Base-by-base conservation (phyloP, 495 filamentous ascomycete genomes). In the Paragyromitra xinjiangensis region DNA sequence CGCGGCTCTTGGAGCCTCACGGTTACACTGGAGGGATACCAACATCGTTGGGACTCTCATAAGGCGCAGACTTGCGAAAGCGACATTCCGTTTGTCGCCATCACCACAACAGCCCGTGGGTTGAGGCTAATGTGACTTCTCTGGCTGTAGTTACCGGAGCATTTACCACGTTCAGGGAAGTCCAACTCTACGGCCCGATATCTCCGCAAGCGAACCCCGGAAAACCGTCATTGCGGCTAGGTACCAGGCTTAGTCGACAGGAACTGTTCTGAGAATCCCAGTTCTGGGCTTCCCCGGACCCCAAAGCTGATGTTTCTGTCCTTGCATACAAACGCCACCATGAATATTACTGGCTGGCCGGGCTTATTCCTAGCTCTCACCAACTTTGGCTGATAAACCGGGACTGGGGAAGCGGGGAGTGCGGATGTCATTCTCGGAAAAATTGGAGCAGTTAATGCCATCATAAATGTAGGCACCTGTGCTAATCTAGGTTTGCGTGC, bases 171-270 rank as follows among this genome's bases (percentile, higher is more conserved):
- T 71, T 66, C 48, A 73, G 67, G 67, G 71, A 48, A 58, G 69
- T 24, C 45, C 11, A 78, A 66, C 34, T 64, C 42, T n/a, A 63
- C 74, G 74, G 67, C 61, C 77, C 77, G 74, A 26, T 58, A 61
- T 56, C 24, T 61, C 77, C 74, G 66, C 22, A 71, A 66, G 44
- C 61, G 77, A 78, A 67, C 77, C 73, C 74, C 59, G 53, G 53
- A 58, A 77, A 71, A 79, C 42, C 58, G 37, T 44, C 29, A 51
- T 77, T 39, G 48, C 34, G 12, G 39, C 44, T 78, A 69, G 64
- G 61, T 64, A 40, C 73, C 73, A 64, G 64, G 75, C 48, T 64
- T 77, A 56, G 37, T 55, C 45, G 55, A 61, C 50, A 40, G 61
- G 71, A 75, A 44, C 45, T 64, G 26, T 44, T 53, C 62, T 72